phyloP scores from a whole-genome alignment of 108 stramenopile genomes.

The Stephanodiscus minutulus region DNA sequence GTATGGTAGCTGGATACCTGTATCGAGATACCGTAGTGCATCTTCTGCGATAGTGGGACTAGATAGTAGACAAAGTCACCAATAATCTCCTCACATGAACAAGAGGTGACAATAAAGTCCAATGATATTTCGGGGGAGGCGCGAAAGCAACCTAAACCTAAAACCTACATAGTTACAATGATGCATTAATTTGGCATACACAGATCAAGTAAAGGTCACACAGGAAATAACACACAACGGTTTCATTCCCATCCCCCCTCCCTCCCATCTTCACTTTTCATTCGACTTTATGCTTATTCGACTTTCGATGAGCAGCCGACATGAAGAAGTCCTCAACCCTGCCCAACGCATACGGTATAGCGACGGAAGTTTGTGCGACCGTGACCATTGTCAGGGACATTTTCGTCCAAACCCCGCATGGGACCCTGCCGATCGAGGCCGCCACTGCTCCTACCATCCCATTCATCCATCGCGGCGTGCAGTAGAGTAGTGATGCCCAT shows the following conservation, averaged over 20 bases:
- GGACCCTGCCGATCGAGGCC: conserved; percentile 24
- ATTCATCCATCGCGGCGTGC: conserved; percentile 22
- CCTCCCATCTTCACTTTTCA: background rate
- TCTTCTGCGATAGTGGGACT: too few relatives aligned
- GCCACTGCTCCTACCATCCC: background rate
- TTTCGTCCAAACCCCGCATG: conserved; percentile 58
- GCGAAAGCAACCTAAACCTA: too few relatives aligned
- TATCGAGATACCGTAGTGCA: too few relatives aligned
- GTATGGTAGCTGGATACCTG: too few relatives aligned
- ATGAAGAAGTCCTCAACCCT: conserved; percentile 76
- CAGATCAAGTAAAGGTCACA: background rate
- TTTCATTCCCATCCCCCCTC: too few relatives aligned
- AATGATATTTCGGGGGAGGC: too few relatives aligned
- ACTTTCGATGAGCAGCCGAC: conserved; percentile 36
- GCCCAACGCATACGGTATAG: conserved; percentile 58
- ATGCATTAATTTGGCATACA: background rate
- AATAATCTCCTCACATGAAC: too few relatives aligned
- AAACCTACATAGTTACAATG: too few relatives aligned
- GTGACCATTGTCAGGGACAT: conserved; percentile 67
- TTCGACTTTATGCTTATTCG: background rate
- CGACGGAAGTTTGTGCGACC: conserved; percentile 49
- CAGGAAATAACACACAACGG: background rate
- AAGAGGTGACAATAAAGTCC: too few relatives aligned
- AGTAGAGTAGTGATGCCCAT: conserved; percentile 25
- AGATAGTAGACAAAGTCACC: too few relatives aligned